Conservation (phyloP, 2,329 filamentous ascomycete species). For the Tolypocladium sp. region DNA sequence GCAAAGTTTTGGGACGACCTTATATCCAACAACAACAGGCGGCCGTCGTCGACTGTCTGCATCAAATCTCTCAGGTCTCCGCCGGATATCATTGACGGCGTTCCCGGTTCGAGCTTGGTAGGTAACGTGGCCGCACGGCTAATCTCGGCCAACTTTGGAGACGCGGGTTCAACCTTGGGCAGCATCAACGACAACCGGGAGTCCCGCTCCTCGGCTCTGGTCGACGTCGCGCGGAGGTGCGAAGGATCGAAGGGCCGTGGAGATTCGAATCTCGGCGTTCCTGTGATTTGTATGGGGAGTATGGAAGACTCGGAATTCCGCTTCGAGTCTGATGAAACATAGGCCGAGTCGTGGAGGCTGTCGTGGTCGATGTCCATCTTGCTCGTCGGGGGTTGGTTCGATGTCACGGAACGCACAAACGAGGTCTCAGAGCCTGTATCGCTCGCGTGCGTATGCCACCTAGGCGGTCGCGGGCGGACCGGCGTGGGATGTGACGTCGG, state of each 20-base stretch:
- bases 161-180: constrained; percentile 32
- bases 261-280: constrained; percentile 33
- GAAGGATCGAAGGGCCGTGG: constrained; percentile 20
- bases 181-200: constrained; percentile 45
- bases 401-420: constrained; percentile 13
- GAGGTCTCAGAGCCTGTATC: constrained; percentile 29
- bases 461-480: constrained; percentile 32
- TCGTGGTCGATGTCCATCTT: constrained; percentile 37
- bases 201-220: constrained; percentile 40
- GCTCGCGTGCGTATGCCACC: constrained; percentile 39
- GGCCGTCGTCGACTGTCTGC: constrained; percentile 25
- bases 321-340: constrained; percentile 45
- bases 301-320: constrained; percentile 41
- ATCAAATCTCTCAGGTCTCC: constrained; percentile 49
- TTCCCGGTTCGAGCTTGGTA: constrained; percentile 32
- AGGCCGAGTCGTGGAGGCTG: constrained; percentile 41
- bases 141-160: constrained; percentile 11
- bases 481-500: constrained; percentile 17
- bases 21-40: constrained; percentile 69
- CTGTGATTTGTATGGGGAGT: constrained; percentile 28
- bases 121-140: constrained; percentile 44
- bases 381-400: constrained; percentile 9
- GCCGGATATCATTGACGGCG: constrained; percentile 42
- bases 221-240: constrained; percentile 18
- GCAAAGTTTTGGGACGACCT: constrained; percentile 78